Evolutionary conservation across 805 yeast genomes (phyloP), one percentile per base, ranked within the genome.

Genomic region (Wickerhamomyces pijperi): DNA sequence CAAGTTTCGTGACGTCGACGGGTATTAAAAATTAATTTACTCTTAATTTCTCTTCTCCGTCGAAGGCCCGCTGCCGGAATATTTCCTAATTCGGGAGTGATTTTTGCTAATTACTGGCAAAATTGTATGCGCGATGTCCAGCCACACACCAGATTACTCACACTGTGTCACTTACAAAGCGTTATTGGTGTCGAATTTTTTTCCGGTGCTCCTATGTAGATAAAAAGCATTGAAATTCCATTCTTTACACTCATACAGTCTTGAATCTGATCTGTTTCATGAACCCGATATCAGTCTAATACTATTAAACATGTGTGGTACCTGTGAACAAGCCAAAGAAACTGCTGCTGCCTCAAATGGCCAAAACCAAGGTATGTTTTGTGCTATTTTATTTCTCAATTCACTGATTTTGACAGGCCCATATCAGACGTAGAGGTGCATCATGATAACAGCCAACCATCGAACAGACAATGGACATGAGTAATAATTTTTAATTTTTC

Each of bases 241-340:
- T 7, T 21, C 23, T 21, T 21, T 21, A 21, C 6, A 6, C 6
- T 7, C 23, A 21, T 21, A 25, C 29, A 25, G 13, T 11, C 29
- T 25, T 12, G 7, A 14, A 25, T 25, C 29, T 25, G 13, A 6
- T 9, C 23, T 21, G n/a, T n/a, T n/a, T n/a, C n/a, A n/a, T n/a
- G 25, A 21, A 11, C 25, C 13, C n/a, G 12, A 25, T 25, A 8
- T 25, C 29, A 4, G 13, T 25, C 17, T 29, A 35, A 20, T 21
- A 28, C 29, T 19, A 16, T 8, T 9, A 31, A 47, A 19, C 28
- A 51, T 51, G 56, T 51, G 56, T 36, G 45, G 43, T 34, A 23
- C 56, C 31, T 49, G 54, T 41, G 54, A 51, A 45, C 48, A 41
- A 16, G 53, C 54, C 25, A 48, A 50, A 44, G 48, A 25, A 25